Base-by-base conservation (phyloP, 2,329 filamentous ascomycete species). In the Gyromitra esculenta region DNA sequence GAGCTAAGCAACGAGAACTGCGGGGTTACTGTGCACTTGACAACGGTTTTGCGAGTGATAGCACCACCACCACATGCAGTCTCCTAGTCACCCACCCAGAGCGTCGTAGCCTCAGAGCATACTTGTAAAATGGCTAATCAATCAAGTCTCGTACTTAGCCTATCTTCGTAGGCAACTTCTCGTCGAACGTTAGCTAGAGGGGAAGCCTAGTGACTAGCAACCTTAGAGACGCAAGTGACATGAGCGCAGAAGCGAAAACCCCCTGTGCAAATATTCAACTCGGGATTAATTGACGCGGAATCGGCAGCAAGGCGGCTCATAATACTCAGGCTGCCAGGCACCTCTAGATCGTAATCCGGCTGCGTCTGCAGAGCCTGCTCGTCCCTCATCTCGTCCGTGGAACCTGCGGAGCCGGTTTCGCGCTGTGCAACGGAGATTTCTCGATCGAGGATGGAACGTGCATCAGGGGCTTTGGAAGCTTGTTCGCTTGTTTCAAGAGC, bases 401-500 rank as follows among this genome's bases (percentile, higher is more conserved):
- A 66, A 21, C 64, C 64, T 37, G 64, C 50, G 45, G 50, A 56
- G 48, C 64, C 50, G 50, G 50, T 67, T 57, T 35, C 21, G 35
- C 37, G n/a, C 18, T 39, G 50, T 43, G 37, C 11, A 4, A 45
- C 50, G 52, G 43, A 68, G 52, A 56, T 13, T 21, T n/a, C 39
- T 21, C 25, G 60, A 48, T 18, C 37, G 57, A 60, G 37, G 21
- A 6, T 43, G 35, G 57, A 60, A 43, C 57, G 45, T 65, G 62
- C 62, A 39, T 35, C 56, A 31, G 56, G 66, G 41, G 65, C 13
- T 45, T 11, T 15, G 25, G 57, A 39, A 54, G 43, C 54, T 18
- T 60, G 54, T 35, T 71, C 68, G 57, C 59, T 71, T 54, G 68
- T 71, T 71, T 71, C 68, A 64, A 9, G 59, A 56, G 54, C n/a